Evolutionary conservation across 2,329 filamentous ascomycete species (phyloP).

Genomic region (Phialophora verrucosa): DNA sequence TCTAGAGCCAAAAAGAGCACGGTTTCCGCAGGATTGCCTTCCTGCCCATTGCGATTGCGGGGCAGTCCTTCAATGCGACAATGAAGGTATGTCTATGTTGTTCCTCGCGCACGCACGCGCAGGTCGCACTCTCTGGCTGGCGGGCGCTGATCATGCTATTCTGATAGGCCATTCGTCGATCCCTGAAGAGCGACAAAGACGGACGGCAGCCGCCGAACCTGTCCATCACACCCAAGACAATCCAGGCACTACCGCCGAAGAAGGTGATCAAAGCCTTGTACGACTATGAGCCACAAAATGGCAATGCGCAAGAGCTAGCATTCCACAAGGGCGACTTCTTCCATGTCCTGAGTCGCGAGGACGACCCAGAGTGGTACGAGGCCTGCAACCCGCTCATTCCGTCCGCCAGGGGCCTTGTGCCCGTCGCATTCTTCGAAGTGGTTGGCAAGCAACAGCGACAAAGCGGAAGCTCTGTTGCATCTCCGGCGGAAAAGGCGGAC

Average conservation of each 20-base stretch:
- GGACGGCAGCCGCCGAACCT: constrained; percentile 65
- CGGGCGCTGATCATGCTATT: constrained; percentile 19
- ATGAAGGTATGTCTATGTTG: constrained; percentile 35
- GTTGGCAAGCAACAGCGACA: constrained; percentile 91
- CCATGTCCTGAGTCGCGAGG: constrained; percentile 93
- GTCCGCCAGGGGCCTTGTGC: constrained; percentile 86
- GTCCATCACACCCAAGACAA: constrained; percentile 80
- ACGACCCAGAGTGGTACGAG: constrained; percentile 97
- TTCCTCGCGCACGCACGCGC: constrained; percentile 12
- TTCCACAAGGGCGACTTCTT: constrained; percentile 98
- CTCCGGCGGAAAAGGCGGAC: constrained; percentile 57
- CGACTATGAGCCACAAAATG: constrained; percentile 79
- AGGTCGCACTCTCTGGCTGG: neutral
- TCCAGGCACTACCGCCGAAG: constrained; percentile 89
- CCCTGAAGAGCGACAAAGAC: constrained; percentile 86
- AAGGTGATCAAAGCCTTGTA: constrained; percentile 99
- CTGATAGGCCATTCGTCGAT: constrained; percentile 76
- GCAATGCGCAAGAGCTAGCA: constrained; percentile 73
- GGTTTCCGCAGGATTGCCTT: constrained; percentile 15
- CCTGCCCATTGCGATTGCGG: constrained; percentile 27
- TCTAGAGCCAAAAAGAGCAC: constrained; percentile 29
- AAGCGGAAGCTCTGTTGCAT: constrained; percentile 72
- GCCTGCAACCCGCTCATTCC: constrained; percentile 92
- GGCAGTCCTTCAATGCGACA: constrained; percentile 34
- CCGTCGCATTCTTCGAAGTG: constrained; percentile 90